Percentiles rank a stretch among this genome's conserved stretches.
Conservation (phyloP, 352 stramenopile species). For the Phytophthora nicotianae region DNA sequence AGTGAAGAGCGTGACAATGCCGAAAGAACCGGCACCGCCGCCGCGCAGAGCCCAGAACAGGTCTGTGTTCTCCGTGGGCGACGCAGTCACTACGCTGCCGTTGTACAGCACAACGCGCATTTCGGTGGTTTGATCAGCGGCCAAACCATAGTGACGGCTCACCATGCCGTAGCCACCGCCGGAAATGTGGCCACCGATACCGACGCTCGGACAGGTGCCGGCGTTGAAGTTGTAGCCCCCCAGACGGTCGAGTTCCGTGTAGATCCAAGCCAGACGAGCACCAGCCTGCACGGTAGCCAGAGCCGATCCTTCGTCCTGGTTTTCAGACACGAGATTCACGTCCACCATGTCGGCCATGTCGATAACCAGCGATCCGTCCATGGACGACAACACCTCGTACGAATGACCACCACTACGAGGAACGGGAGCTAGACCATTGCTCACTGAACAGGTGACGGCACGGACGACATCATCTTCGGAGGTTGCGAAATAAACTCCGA, state of each 20-base stretch:
- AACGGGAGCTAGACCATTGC: slow-evolving; percentile 41
- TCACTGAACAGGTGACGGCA: slow-evolving; percentile 46
- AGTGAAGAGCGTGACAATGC: slow-evolving; percentile 57
- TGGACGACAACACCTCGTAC: slow-evolving; percentile 63
- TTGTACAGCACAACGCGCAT: slow-evolving; percentile 56
- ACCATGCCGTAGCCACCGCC: slow-evolving; percentile 61
- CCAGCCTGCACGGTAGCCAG: slow-evolving; percentile 47
- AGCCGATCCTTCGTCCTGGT: slow-evolving; percentile 37
- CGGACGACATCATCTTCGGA: slow-evolving; percentile 49
- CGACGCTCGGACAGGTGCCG: slow-evolving; percentile 54
- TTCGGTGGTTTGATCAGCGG: slow-evolving; percentile 47
- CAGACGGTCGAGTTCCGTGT: slow-evolving; percentile 49
- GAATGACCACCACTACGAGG: slow-evolving; percentile 58
- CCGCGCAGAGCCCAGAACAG: slow-evolving; percentile 60
- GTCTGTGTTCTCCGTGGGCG: slow-evolving; percentile 40
- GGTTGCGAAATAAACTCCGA: slow-evolving; percentile 54
- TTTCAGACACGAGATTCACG: slow-evolving; percentile 36
- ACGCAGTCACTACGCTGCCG: slow-evolving; percentile 48
- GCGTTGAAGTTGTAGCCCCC: slow-evolving; percentile 64
- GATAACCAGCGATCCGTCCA: slow-evolving; percentile 61
- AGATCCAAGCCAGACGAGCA: slow-evolving; percentile 48
- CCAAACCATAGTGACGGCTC: slow-evolving; percentile 51
- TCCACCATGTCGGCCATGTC: slow-evolving; percentile 65
- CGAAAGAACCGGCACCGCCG: slow-evolving; percentile 57
- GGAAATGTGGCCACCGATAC: slow-evolving; percentile 60